Conservation (phyloP, 345 rosid species). For the Euphorbia peplus region DNA sequence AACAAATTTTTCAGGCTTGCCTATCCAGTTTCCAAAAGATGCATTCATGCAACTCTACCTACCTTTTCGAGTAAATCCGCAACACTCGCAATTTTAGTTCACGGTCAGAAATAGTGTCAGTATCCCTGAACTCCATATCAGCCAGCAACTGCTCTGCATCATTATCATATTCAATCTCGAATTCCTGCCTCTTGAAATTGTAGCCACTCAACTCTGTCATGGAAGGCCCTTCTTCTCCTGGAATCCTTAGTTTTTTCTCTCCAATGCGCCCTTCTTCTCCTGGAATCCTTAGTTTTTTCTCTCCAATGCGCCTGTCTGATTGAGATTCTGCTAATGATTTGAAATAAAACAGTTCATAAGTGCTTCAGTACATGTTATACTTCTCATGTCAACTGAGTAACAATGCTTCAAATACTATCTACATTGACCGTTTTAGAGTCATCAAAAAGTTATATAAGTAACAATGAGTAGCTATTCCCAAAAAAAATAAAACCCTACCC, state of each 20-base stretch:
- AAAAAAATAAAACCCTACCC: not conserved
- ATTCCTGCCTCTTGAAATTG: conserved; percentile 87
- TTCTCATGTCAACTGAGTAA: not conserved
- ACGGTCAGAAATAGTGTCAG: conserved; percentile 70
- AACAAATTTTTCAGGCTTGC: not conserved
- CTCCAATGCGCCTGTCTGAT: conserved; percentile 82
- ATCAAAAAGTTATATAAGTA: not conserved
- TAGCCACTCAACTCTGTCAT: conserved; percentile 77
- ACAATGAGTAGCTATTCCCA: not conserved
- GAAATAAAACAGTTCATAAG: conserved; percentile 17
- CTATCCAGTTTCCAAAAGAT: not conserved
- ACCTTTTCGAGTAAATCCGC: conserved; percentile 82
- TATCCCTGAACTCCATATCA: conserved; percentile 89
- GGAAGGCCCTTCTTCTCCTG: conserved; percentile 69
- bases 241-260: conserved; percentile 74
- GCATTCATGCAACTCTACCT: not conserved
- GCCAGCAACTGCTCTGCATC: conserved; percentile 93
- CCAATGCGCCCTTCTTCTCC: conserved; percentile 84
- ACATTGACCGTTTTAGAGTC: not conserved
- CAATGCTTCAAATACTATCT: not conserved
- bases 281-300: conserved; percentile 68
- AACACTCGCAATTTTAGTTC: conserved; percentile 78
- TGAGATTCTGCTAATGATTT: conserved; percentile 48
- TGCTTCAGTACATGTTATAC: not conserved
- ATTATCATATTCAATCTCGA: conserved; percentile 91